Evolutionary conservation across 202 grass and related monocot species (phyloP).

Genomic region (Panicum hallii): DNA sequence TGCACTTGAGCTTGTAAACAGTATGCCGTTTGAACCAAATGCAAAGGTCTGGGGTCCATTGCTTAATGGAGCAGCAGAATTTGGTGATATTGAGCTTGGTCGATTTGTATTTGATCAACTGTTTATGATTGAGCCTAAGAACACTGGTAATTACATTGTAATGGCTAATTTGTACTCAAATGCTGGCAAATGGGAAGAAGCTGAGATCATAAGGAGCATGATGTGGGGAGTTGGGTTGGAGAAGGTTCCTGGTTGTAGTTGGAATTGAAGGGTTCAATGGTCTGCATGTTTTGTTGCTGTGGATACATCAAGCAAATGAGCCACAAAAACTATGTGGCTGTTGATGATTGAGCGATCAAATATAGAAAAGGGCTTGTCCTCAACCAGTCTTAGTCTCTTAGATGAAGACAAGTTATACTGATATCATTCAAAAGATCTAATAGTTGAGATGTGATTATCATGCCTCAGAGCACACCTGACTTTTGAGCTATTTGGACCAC

Average conservation of each 20-base stretch:
- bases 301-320: conserved; percentile 29
- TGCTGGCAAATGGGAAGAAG: conserved; percentile 74
- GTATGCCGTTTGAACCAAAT: conserved; percentile 69
- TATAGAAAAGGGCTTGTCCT: conserved; percentile 46
- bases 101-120: conserved; percentile 54
- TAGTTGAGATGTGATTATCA: conserved; percentile 54
- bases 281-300: conserved; percentile 47
- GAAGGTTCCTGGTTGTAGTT: conserved; percentile 71
- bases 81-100: conserved; percentile 61
- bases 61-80: conserved; percentile 62
- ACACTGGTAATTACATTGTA: conserved; percentile 70
- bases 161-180: conserved; percentile 82
- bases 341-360: conserved; percentile 46
- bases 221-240: conserved; percentile 60
- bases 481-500: conserved; percentile 40
- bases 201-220: conserved; percentile 63
- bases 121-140: conserved; percentile 66
- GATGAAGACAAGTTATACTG: conserved; percentile 45
- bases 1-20: conserved; percentile 56
- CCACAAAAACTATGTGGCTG: conserved; percentile 31
- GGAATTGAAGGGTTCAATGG: conserved; percentile 53
- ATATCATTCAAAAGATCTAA: conserved; percentile 41
- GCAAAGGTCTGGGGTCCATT: conserved; percentile 66
- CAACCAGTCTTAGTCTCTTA: conserved; percentile 39
- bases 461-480: conserved; percentile 25